Evolutionary conservation across 805 yeast genomes (phyloP).

Genomic region (Yamadazyma takamatsuzukensis): DNA sequence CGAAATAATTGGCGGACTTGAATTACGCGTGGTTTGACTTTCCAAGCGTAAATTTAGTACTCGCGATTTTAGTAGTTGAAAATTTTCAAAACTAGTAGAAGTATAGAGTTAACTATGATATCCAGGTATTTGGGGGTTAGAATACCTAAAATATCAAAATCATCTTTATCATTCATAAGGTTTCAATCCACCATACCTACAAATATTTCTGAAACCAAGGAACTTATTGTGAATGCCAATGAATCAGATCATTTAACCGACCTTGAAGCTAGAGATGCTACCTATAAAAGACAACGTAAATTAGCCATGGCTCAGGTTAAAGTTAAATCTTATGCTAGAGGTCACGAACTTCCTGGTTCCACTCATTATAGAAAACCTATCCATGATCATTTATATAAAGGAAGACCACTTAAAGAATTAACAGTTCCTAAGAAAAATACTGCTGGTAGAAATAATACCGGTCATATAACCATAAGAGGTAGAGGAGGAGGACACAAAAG

Average conservation of each 20-base stretch:
- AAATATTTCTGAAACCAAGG: background rate
- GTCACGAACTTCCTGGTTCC: conserved; percentile 72
- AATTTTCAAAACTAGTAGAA: background rate
- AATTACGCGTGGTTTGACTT: conserved; percentile 2
- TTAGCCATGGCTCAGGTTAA: conserved; percentile 66
- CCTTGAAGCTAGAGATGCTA: conserved; percentile 74
- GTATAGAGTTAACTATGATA: too few relatives aligned
- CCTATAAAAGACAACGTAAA: conserved; percentile 67
- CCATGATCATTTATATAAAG: conserved; percentile 82
- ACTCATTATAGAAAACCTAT: conserved; percentile 88
- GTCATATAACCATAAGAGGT: conserved; percentile 87
- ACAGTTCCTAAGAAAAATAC: conserved; percentile 68
- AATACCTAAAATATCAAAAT: background rate
- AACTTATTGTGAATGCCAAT: conserved; percentile 10
- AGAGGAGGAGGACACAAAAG: conserved; percentile 97
- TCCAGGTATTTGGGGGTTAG: background rate
- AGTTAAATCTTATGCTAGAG: conserved; percentile 73
- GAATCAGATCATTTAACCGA: conserved; percentile 51
- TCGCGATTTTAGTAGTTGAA: background rate
- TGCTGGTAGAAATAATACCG: conserved; percentile 88
- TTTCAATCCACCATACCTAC: conserved; percentile 10
- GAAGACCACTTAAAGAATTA: conserved; percentile 71
- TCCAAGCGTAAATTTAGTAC: background rate
- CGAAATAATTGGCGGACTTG: conserved; percentile 5
- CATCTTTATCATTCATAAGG: conserved; percentile 4